Percentiles rank a stretch among this genome's conserved stretches.
These are phyloP conservation scores for Aureobasidium namibiae DNA, from an alignment of 2,329 filamentous ascomycete genomes.

Conservation along the genomic window DNA sequence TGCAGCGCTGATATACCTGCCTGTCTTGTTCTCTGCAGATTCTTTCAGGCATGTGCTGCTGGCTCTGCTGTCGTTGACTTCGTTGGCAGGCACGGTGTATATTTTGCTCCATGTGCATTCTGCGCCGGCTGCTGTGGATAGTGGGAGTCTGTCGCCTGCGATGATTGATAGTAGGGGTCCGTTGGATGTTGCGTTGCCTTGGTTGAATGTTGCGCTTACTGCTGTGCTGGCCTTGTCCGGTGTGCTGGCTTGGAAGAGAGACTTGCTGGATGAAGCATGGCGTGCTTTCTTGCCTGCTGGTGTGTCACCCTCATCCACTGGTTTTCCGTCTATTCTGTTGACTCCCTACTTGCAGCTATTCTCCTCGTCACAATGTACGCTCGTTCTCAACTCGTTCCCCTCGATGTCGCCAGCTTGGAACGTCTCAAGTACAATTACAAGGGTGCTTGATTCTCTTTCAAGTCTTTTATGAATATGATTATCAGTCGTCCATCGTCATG, in stretches of 20 bases:
- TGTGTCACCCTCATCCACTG: constrained; percentile 19
- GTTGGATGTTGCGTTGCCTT: constrained; percentile 51
- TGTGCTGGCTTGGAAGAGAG: constrained; percentile 30
- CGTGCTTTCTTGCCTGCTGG: constrained; percentile 33
- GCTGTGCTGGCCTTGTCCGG: constrained; percentile 42
- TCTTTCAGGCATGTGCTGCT: constrained; percentile 34
- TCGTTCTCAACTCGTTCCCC: constrained; percentile 57
- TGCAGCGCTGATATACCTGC: constrained; percentile 48
- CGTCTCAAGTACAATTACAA: constrained; percentile 59
- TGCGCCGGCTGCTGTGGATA: constrained; percentile 22
- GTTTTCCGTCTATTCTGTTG: constrained; percentile 25
- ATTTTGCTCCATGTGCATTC: constrained; percentile 51
- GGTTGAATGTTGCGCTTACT: constrained; percentile 52
- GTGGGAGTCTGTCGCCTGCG: constrained; percentile 17
- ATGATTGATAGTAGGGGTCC: constrained; percentile 34
- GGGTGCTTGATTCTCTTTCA: constrained; percentile 43
- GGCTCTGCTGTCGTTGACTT: constrained; percentile 53
- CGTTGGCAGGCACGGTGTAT: constrained; percentile 55
- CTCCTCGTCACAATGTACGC: constrained; percentile 53
- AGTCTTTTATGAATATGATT: neutral
- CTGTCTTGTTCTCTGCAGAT: constrained; percentile 36
- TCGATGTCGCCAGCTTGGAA: constrained; percentile 60
- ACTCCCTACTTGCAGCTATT: constrained; percentile 37
- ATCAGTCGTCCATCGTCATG: neutral
- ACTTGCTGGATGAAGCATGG: constrained; percentile 21